Evolutionary conservation across 2,329 filamentous ascomycete species (phyloP).

Genomic region (Monascus ruber): DNA sequence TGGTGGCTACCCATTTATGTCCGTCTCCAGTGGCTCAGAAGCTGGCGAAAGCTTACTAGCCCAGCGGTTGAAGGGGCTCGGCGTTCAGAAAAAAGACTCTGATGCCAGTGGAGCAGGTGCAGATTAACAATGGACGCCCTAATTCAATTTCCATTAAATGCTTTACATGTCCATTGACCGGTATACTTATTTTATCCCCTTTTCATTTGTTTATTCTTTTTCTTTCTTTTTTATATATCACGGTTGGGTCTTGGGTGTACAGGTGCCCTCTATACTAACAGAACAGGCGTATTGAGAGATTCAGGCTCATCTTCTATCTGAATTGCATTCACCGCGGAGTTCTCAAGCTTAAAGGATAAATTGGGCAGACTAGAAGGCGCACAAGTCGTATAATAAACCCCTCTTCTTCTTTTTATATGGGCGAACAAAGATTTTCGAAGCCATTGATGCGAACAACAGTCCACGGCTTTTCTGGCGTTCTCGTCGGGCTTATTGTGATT

Average conservation of each 20-base stretch:
- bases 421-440: too few species aligned
- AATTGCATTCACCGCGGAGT: background rate
- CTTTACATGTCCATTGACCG: background rate
- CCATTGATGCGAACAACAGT: too few species aligned
- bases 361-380: background rate
- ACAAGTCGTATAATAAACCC: slow-evolving; percentile 1
- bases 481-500: too few species aligned
- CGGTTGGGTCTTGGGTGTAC: background rate
- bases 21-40: slow-evolving; percentile 29
- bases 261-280: slow-evolving; percentile 1
- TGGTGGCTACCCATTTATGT: slow-evolving; percentile 43
- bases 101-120: slow-evolving; percentile 1
- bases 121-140: background rate
- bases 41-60: slow-evolving; percentile 58
- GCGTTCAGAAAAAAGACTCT: slow-evolving; percentile 29
- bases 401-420: background rate
- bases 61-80: slow-evolving; percentile 54
- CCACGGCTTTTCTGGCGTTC: too few species aligned
- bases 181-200: background rate
- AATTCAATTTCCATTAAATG: background rate
- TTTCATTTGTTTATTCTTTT: background rate
- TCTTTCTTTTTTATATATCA: background rate
- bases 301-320: slow-evolving; percentile 1
- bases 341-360: background rate
- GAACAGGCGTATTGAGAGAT: background rate